Evolutionary conservation across 352 stramenopile species (phyloP), one percentile per base, ranked within the genome.

Genomic region (Phytophthora agathidicida): DNA sequence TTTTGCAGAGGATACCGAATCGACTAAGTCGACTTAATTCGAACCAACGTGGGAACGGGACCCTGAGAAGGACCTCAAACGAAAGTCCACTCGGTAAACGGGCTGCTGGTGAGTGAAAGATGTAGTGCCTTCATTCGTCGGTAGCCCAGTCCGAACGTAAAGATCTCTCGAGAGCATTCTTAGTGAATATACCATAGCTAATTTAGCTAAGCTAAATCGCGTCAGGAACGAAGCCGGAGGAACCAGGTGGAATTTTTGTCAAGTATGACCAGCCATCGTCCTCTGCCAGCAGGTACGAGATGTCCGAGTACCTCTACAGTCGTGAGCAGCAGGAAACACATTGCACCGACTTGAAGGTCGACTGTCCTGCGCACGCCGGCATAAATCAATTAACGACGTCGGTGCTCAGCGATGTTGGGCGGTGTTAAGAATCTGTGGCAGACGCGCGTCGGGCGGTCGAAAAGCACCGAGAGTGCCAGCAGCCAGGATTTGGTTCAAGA

Each of bases 381-480:
- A 68, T 27, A 51, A 57, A 24, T n/a, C 20, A 61, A 68, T 23
- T 17, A 39, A 30, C 46, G 24, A 36, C 46, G 33, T 32, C 27
- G 6, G 10, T 20, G 11, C 10, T 17, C 38, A 22, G 5, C 22
- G 22, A 71, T 71, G 62, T 22, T 60, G 19, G 36, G 20, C 51
- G 39, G 58, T 53, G 78, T 85, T 33, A 86, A 87, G 48, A 88
- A 44, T 35, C 70, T 92, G 20, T 92, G 83, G 83, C 76, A 86
- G 46, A 83, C 74, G 43, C 83, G 80, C n/a, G 53, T 71, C 16
- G 56, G 67, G 31, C 68, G 75, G 20, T 72, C 71, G 8, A 65
- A 63, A 50, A 81, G 66, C 35, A 48, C 42, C n/a, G 46, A 51
- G 9, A 63, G 19, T 22, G 28, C 30, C 11, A 16, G 20, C 16